A percentile compares a stretch with the other conserved stretches of the same genome.
These are phyloP conservation scores for Inga oerstediana DNA, from an alignment of 306 rosid genomes.

Conservation along the genomic window DNA sequence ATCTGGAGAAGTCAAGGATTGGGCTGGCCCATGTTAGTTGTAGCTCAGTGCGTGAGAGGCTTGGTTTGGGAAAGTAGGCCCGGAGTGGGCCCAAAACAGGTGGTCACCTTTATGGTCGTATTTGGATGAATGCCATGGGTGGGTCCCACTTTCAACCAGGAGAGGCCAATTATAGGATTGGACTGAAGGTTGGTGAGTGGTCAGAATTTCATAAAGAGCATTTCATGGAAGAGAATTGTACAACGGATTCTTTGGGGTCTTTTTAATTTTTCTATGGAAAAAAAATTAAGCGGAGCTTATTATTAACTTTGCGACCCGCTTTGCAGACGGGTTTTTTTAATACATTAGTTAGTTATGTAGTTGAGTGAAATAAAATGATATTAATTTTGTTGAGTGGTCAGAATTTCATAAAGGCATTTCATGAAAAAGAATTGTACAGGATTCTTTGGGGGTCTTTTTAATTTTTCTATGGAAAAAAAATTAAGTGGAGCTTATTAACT, in stretches of 20 bases:
- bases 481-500: neutral
- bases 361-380: neutral
- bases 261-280: neutral
- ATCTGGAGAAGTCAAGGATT: slow-evolving; percentile 60
- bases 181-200: neutral
- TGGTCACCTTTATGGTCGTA: neutral
- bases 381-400: neutral
- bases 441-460: neutral
- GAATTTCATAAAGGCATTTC: neutral
- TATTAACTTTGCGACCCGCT: neutral
- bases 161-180: neutral
- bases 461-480: neutral
- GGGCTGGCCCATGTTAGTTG: slow-evolving; percentile 68
- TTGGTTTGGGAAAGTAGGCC: slow-evolving; percentile 38
- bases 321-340: neutral
- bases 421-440: neutral
- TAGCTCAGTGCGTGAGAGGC: slow-evolving; percentile 56
- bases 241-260: neutral
- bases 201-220: neutral
- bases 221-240: neutral
- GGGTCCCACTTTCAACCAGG: slow-evolving; percentile 1
- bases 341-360: neutral
- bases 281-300: neutral
- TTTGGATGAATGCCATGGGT: neutral
- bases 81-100: neutral